Evolutionary conservation across 257 asterid genomes (phyloP).

Genomic region (Gynochthodes officinalis): DNA sequence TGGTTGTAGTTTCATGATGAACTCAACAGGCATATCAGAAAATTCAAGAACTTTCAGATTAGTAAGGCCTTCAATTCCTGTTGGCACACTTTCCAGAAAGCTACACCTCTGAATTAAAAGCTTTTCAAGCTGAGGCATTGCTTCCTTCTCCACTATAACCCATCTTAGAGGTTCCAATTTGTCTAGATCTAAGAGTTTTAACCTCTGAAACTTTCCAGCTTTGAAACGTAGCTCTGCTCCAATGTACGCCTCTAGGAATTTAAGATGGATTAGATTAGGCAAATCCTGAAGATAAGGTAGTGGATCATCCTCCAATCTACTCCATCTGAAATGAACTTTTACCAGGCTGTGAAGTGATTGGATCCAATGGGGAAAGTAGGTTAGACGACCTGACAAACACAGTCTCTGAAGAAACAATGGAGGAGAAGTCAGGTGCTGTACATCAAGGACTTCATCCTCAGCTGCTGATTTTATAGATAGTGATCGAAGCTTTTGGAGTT

Average conservation of each 20-base stretch:
- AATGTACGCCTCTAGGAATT: constrained; percentile 18
- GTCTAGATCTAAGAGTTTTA: constrained; percentile 11
- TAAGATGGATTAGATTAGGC: constrained; percentile 34
- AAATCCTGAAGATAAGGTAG: constrained; percentile 34
- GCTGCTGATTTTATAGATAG: constrained; percentile 20
- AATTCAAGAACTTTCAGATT: constrained; percentile 23
- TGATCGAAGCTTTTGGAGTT: constrained; percentile 24
- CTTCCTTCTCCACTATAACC: constrained; percentile 18
- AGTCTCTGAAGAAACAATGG: constrained; percentile 36
- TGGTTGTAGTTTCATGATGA: constrained; percentile 9
- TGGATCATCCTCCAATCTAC: constrained; percentile 30
- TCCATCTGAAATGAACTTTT: constrained; percentile 29
- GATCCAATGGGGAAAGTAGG: constrained; percentile 29
- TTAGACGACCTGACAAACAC: constrained; percentile 23
- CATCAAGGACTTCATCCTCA: constrained; percentile 31
- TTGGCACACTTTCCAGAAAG: constrained; percentile 22
- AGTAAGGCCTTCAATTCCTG: constrained; percentile 23
- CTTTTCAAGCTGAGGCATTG: constrained; percentile 27
- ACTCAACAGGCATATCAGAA: constrained; percentile 27
- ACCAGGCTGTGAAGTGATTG: constrained; percentile 24
- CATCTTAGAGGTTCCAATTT: constrained; percentile 8
- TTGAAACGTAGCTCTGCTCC: constrained; percentile 20
- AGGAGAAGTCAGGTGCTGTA: constrained; percentile 16
- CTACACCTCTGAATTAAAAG: constrained; percentile 30
- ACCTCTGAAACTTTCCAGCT: constrained; percentile 24